phyloP scores from a whole-genome alignment of 805 yeast genomes.

The Jamesozyma lodderae region DNA sequence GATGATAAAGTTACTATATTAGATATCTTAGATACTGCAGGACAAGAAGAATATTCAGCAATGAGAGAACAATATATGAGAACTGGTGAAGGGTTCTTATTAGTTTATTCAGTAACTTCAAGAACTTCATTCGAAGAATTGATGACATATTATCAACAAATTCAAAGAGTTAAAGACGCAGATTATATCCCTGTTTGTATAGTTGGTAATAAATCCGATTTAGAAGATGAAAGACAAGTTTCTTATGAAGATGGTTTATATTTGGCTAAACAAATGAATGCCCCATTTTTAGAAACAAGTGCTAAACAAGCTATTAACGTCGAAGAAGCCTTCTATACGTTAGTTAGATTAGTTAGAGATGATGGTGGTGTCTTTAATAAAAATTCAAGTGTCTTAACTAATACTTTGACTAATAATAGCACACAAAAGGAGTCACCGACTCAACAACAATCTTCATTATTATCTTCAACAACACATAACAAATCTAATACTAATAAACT shows the following conservation, averaged over 20 bases:
- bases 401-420: background rate
- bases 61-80: slow-evolving; percentile 93
- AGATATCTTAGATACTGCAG: slow-evolving; percentile 95
- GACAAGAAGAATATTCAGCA: slow-evolving; percentile 94
- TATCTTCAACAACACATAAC: background rate
- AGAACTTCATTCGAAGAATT: slow-evolving; percentile 79
- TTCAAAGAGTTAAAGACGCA: slow-evolving; percentile 66
- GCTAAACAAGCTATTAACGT: slow-evolving; percentile 90
- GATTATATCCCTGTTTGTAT: slow-evolving; percentile 68
- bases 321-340: slow-evolving; percentile 68
- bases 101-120: slow-evolving; percentile 84
- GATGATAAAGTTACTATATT: slow-evolving; percentile 69
- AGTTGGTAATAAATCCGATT: slow-evolving; percentile 74
- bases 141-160: slow-evolving; percentile 69
- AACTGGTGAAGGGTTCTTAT: slow-evolving; percentile 87
- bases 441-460: background rate
- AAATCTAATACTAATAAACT: background rate
- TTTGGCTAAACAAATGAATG: slow-evolving; percentile 55
- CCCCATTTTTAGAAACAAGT: slow-evolving; percentile 81
- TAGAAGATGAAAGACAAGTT: slow-evolving; percentile 69
- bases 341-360: slow-evolving; percentile 50
- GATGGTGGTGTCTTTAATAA: slow-evolving; percentile 28
- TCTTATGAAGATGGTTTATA: slow-evolving; percentile 53
- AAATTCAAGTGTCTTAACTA: slow-evolving; percentile 1
- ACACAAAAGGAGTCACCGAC: background rate